Evolutionary conservation across 495 filamentous ascomycete genomes (phyloP).

Genomic region (Tuber borchii): DNA sequence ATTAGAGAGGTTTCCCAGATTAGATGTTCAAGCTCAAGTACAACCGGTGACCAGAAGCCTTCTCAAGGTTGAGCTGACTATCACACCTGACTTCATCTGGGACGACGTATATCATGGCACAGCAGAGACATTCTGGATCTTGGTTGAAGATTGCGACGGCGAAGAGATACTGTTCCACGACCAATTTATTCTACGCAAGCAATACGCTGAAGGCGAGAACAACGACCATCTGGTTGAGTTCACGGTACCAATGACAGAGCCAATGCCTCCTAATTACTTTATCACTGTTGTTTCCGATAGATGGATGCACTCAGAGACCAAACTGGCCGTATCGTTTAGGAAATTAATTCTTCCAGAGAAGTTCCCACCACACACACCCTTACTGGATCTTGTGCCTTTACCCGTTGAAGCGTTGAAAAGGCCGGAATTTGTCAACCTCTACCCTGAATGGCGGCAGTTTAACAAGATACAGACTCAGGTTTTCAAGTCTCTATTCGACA

Average conservation of each 20-base stretch:
- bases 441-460: constrained; percentile 79
- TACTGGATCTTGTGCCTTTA: constrained; percentile 84
- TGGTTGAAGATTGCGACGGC: constrained; percentile 95
- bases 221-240: constrained; percentile 98
- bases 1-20: constrained; percentile 84
- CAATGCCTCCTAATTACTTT: constrained; percentile 98
- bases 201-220: constrained; percentile 71
- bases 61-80: constrained; percentile 87
- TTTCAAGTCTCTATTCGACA: constrained; percentile 82
- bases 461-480: constrained; percentile 97
- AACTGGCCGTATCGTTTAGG: constrained; percentile 86
- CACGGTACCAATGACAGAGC: constrained; percentile 90
- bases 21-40: constrained; percentile 85
- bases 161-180: constrained; percentile 95
- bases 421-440: constrained; percentile 73
- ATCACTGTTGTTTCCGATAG: constrained; percentile 87
- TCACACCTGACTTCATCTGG: constrained; percentile 94
- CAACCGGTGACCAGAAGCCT: constrained; percentile 93
- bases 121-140: constrained; percentile 91
- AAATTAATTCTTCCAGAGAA: constrained; percentile 91
- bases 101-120: constrained; percentile 79
- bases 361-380: constrained; percentile 85
- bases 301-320: constrained; percentile 97
- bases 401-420: constrained; percentile 81
- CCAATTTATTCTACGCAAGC: constrained; percentile 80